Percentiles rank a stretch among this genome's conserved stretches.
phyloP scores from a whole-genome alignment of 2,329 filamentous ascomycete species.

The Diaporthe citrichinensis region DNA sequence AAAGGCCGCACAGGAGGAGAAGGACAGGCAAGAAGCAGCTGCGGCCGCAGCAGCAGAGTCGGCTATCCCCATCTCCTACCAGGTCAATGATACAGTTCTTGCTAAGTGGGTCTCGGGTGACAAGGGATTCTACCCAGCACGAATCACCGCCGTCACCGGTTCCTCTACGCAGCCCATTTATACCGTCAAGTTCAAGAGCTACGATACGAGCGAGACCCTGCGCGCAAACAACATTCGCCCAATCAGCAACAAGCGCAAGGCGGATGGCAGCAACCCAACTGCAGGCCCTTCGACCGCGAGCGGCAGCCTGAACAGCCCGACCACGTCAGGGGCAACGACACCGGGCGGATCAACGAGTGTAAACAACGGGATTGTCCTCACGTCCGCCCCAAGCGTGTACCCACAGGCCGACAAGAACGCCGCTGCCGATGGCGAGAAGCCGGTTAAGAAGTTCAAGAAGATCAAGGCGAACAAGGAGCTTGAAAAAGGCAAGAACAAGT shows the following conservation, averaged over 20 bases:
- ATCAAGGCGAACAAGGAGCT: constrained; percentile 93
- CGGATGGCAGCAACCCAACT: constrained; percentile 74
- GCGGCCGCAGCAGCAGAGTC: constrained; percentile 38
- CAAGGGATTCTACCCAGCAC: constrained; percentile 89
- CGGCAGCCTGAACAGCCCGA: constrained; percentile 32
- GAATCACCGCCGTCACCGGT: constrained; percentile 94
- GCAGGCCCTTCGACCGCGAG: constrained; percentile 53
- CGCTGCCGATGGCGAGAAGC: constrained; percentile 77
- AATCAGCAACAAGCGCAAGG: constrained; percentile 85
- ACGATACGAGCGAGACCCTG: constrained; percentile 86
- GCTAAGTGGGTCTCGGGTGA: constrained; percentile 94
- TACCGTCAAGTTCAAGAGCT: constrained; percentile 94
- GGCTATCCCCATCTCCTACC: constrained; percentile 70
- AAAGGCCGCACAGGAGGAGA: constrained; percentile 68
- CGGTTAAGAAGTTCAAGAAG: constrained; percentile 86
- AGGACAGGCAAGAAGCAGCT: constrained; percentile 57
- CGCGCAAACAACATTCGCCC: constrained; percentile 87
- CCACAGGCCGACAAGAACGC: constrained; percentile 74
- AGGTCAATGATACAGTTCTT: constrained; percentile 90
- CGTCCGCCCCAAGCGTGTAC: constrained; percentile 70
- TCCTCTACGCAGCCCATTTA: constrained; percentile 93
- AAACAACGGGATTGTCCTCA: constrained; percentile 64
- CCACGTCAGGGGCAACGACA: constrained; percentile 34
- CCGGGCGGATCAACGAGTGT: constrained; percentile 46
- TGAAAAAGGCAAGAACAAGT: constrained; percentile 91